Evolutionary conservation across 1,139 yeast genomes (phyloP).

Genomic region (Yamadazyma oceani): DNA sequence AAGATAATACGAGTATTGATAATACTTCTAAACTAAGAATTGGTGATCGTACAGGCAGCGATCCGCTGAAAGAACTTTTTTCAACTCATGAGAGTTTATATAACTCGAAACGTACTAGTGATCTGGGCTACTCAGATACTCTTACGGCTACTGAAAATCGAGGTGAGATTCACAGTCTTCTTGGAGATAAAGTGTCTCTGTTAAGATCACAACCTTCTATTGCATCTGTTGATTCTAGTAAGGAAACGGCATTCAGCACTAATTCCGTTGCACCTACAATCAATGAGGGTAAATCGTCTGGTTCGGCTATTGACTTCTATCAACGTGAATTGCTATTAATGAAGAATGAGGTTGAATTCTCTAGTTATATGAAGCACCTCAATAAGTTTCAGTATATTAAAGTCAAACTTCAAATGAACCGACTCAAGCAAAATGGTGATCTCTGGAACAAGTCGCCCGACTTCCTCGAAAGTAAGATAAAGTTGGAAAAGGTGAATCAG

Average conservation of each 20-base stretch:
- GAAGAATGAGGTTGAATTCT: conserved; percentile 64
- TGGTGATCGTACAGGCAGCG: conserved; percentile 15
- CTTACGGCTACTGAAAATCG: too few species aligned
- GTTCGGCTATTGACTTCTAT: conserved; percentile 42
- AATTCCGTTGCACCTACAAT: conserved; percentile 5
- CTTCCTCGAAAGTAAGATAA: conserved; percentile 3
- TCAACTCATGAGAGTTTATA: conserved; percentile 37
- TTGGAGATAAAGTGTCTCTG: conserved; percentile 9
- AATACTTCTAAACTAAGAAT: conserved; percentile 1
- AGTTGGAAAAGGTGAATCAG: conserved; percentile 18
- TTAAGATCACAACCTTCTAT: conserved; percentile 13
- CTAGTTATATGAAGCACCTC: conserved; percentile 54
- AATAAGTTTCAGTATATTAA: conserved; percentile 48
- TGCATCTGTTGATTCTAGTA: conserved; percentile 14
- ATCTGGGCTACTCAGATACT: background rate
- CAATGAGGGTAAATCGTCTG: conserved; percentile 13
- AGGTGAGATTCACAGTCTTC: conserved; percentile 10
- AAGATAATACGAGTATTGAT: background rate
- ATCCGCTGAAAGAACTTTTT: conserved; percentile 28
- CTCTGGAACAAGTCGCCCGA: conserved; percentile 2
- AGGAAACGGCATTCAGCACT: conserved; percentile 13
- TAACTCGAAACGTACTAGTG: conserved; percentile 11
- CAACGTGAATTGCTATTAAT: conserved; percentile 58
- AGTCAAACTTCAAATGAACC: conserved; percentile 28
- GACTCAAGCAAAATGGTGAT: conserved; percentile 15